Base-by-base conservation (phyloP, 768 basidiomycete genomes). In the Podaxis sp. region DNA sequence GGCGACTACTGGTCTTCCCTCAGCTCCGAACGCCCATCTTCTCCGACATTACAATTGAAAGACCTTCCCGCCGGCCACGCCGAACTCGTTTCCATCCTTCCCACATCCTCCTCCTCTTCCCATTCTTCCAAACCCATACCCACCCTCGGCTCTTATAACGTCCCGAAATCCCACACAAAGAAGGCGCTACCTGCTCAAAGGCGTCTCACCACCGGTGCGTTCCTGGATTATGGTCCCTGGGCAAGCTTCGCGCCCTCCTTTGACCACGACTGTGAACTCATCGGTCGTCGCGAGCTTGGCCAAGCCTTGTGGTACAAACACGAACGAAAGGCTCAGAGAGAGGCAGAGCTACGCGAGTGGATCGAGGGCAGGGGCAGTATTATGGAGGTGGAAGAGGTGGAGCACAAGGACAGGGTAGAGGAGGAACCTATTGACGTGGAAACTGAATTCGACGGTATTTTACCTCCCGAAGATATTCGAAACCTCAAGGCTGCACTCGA, bases 1-100 rank as follows among this genome's bases (percentile, higher is more conserved):
- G 91, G 87, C 42, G 87, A 89, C 63, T 92, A 86, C 78, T 95
- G 91, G 88, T 82, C 90, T 15, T 92, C 92, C 28, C 81, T 88
- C 59, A 83, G 80, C 69, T 80, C 85, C 22, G 72, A 80, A 72
- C 59, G 71, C 69, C 59, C 77, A 71, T 38, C 77, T 67, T 55
- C 75, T 65, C 49, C 70, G 59, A 63, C 77, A 33, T 76, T 79
- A 58, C 74, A 76, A 6, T 66, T 86, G 59, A 86, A 82, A 67
- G 76, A 80, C 65, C 71, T 89, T 13, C 74, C 80, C 19, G 87
- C 87, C 4, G 89, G 82, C 33, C 82, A 90, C 63, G 89, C 92
- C 12, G 90, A 93, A 63, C 83, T 95, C 58, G 90, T 90, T 22
- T 84, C 87, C 54, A 78, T 93, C 69, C 76, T 93, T 15, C 90